Evolutionary conservation across 2,329 filamentous ascomycete genomes (phyloP), one percentile per base, ranked within the genome.

Genomic region (Trichophyton verrucosum): DNA sequence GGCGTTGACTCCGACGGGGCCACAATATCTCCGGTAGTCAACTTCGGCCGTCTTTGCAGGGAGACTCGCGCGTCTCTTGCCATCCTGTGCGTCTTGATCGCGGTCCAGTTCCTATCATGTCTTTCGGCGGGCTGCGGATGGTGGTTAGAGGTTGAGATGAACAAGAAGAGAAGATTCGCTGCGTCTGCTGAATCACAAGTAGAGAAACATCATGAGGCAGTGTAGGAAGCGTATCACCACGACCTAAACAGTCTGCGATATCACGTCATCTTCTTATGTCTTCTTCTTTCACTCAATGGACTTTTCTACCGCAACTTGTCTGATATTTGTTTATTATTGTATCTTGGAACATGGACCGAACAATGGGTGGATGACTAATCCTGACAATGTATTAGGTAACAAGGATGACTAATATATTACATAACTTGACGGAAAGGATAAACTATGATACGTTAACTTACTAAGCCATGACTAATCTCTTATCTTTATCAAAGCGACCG

Each of bases 1-100:
- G 63, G 64, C 11, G 59, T 62, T 7, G 61, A 61, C 3, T 60
- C 58, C 9, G 44, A 65, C 36, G 66, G 65, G 8, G 61, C 63
- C 0, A 38, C 57, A 0, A 60, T 70, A 2, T 61, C 65, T 3
- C 65, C 70, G 0, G 75, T 76, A 0, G 62, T 64, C 3, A 65
- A 71, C 30, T 78, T 78, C 60, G 64, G 66, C 3, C 67, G 73
- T 2, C 67, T 77, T 53, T 78, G 76, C 61, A 61, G 63, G 11
- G 70, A 73, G 42, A 75, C 69, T 3, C 67, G 68, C 6, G 74
- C 72, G 1, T 71, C 68, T 0, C 73, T 75, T 49, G 68, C 68
- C 0, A 59, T 78, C 13, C 67, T 76, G 53, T 70, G 70, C 36
- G 46, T 71, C 6, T 61, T 73, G 15, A 63, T 75, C 38, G 72